Conservation (phyloP, 768 basidiomycete genomes). For the Suillus plorans region DNA sequence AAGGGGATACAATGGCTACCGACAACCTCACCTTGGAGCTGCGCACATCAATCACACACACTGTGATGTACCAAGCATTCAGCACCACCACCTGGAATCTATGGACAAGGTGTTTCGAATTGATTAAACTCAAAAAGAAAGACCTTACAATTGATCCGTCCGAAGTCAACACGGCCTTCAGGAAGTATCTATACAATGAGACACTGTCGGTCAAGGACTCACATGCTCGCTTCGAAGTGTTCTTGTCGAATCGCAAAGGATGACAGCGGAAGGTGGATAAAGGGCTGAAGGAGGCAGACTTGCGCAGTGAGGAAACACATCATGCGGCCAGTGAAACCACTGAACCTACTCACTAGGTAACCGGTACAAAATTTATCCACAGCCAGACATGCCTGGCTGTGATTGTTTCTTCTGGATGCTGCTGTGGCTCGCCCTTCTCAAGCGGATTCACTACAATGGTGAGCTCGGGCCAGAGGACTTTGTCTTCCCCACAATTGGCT, state of each 20-base stretch:
- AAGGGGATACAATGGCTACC: too few species aligned
- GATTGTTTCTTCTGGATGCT: slow-evolving; percentile 30
- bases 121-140: slow-evolving; percentile 22
- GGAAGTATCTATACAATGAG: slow-evolving; percentile 8
- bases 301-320: slow-evolving; percentile 10
- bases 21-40: too few species aligned
- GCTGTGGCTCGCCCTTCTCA: slow-evolving; percentile 17
- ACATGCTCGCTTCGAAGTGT: slow-evolving; percentile 20
- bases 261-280: slow-evolving; percentile 26
- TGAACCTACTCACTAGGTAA: slow-evolving; percentile 18
- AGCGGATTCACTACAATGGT: slow-evolving; percentile 4
- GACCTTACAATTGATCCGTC: slow-evolving; percentile 17
- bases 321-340: not conserved
- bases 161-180: not conserved
- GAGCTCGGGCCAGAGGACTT: slow-evolving; percentile 25
- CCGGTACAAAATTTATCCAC: slow-evolving; percentile 35
- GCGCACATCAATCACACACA: too few species aligned
- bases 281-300: slow-evolving; percentile 20
- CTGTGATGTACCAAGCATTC: not conserved
- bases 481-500: slow-evolving; percentile 32
- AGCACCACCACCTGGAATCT: not conserved
- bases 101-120: slow-evolving; percentile 27
- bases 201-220: slow-evolving; percentile 12
- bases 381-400: slow-evolving; percentile 29
- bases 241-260: slow-evolving; percentile 22